phyloP scores from a whole-genome alignment of 768 basidiomycete genomes.

The Termitomyces sp. region DNA sequence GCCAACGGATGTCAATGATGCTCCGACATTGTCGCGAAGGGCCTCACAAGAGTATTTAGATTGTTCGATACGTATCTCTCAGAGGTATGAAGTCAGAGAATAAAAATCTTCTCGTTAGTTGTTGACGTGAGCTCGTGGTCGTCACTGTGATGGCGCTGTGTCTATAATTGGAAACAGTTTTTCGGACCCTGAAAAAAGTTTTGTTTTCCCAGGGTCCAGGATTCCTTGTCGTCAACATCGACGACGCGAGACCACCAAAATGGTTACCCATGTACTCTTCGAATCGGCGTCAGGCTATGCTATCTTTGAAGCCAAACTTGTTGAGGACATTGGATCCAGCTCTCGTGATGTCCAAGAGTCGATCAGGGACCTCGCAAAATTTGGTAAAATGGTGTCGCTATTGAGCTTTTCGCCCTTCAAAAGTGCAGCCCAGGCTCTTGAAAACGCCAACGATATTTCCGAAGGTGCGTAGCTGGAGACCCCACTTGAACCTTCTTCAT shows the following conservation, averaged over 20 bases:
- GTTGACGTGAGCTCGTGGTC: background rate
- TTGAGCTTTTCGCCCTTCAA: constrained; percentile 93
- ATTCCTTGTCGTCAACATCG: constrained; percentile 25
- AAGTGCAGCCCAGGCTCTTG: constrained; percentile 87
- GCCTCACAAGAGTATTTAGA: background rate
- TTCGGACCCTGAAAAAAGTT: constrained; percentile 24
- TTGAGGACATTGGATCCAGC: constrained; percentile 83
- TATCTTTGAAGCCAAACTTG: constrained; percentile 80
- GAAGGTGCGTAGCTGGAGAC: constrained; percentile 62
- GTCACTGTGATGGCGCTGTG: background rate
- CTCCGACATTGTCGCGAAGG: background rate
- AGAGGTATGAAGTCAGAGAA: too few species aligned
- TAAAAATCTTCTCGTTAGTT: background rate
- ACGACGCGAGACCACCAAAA: constrained; percentile 29
- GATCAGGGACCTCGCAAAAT: constrained; percentile 81
- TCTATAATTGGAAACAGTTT: constrained; percentile 9
- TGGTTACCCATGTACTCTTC: constrained; percentile 86
- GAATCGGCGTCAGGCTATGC: constrained; percentile 95
- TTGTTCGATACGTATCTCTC: background rate
- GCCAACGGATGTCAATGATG: background rate
- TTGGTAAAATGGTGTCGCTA: constrained; percentile 88
- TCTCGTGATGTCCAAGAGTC: constrained; percentile 78
- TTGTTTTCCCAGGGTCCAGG: constrained; percentile 12
- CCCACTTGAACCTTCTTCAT: background rate
- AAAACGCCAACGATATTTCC: constrained; percentile 94